Evolutionary conservation across 2,329 filamentous ascomycete species (phyloP), one percentile per base, ranked within the genome.

Genomic region (Pestalotiopsis sp.): DNA sequence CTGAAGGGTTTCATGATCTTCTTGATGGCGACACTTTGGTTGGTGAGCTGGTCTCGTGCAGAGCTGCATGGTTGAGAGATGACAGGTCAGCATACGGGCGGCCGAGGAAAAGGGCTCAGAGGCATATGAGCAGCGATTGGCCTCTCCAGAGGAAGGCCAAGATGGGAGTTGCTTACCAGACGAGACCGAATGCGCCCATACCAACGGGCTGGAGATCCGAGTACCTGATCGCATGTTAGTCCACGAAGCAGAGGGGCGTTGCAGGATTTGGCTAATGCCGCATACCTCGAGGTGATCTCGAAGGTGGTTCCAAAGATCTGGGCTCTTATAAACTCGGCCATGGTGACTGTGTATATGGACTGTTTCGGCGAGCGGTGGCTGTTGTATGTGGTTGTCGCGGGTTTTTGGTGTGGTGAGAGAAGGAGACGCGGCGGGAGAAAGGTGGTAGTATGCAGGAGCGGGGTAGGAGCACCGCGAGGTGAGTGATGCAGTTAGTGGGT

Each of bases 1-100:
- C 95, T 98, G 84, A 99, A 99, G 11, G 96, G 96, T 87, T 98
- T 99, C 95, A 99, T 98, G 79, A 99, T 99, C 90, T 99, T 99
- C 89, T 99, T 99, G 80, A 99, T 95, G 69, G 96, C 96, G 71
- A 99, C 96, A 83, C 95, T 94, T 82, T 98, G 95, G 81, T 90
- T 93, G 70, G 96, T 98, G 83, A 99, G 94, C 85, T 98, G 95
- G 82, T 99, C 96, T 84, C 94, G 95, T 69, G 96, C 96, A 73
- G 96, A 98, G 84, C 95, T 98, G 73, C 36, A 66, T 80, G 4
- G 49, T 75, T 72, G 52, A 25, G 67, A 39, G 27, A 36, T 59
- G 57, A 65, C 20, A 23, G 49, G 23, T 52, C 25, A 66, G 74
- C 68, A 68, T 45, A 9, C 9, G 7, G 45, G 39, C 20, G n/a